Conservation (phyloP, 2,329 filamentous ascomycete genomes). For the Aspergillus phoenicis region DNA sequence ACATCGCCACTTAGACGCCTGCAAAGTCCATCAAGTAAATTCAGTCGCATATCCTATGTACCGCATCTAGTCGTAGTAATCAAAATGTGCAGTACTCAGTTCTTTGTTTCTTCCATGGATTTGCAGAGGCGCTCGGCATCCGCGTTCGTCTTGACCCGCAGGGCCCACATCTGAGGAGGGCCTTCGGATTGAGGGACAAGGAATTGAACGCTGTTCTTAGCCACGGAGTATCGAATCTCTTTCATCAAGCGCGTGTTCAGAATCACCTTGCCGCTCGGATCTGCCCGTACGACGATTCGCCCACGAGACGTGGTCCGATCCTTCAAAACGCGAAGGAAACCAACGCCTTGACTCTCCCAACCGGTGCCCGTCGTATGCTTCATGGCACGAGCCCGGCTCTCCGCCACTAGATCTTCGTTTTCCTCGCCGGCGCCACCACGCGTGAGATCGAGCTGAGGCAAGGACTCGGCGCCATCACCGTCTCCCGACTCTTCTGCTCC, state of each 20-base stretch:
- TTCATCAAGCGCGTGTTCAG: conserved; percentile 70
- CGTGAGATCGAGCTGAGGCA: conserved; percentile 72
- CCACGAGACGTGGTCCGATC: conserved; percentile 69
- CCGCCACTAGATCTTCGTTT: conserved; percentile 69
- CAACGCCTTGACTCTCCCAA: conserved; percentile 72
- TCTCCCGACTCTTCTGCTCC: conserved; percentile 47
- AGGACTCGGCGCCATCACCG: conserved; percentile 59
- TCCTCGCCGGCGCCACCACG: conserved; percentile 69
- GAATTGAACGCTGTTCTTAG: conserved; percentile 49
- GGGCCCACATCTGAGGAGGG: conserved; percentile 68
- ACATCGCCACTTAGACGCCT: conserved; percentile 17
- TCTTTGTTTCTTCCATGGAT: conserved; percentile 26
- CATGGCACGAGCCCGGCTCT: conserved; percentile 70
- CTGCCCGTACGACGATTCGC: conserved; percentile 71
- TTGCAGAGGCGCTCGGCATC: conserved; percentile 18
- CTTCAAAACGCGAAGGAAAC: conserved; percentile 71
- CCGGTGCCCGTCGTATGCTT: conserved; percentile 57
- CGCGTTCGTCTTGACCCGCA: conserved; percentile 62
- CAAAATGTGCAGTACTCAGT: conserved; percentile 14
- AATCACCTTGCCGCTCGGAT: conserved; percentile 72
- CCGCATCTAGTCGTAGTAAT: conserved; percentile 15
- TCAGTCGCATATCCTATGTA: conserved; percentile 19
- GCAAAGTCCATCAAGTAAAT: conserved; percentile 13
- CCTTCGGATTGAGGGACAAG: conserved; percentile 59
- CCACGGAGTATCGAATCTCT: conserved; percentile 63